These are phyloP conservation scores for Endocarpon pusillum DNA, from an alignment of 495 filamentous ascomycete species.

Conservation along the genomic window DNA sequence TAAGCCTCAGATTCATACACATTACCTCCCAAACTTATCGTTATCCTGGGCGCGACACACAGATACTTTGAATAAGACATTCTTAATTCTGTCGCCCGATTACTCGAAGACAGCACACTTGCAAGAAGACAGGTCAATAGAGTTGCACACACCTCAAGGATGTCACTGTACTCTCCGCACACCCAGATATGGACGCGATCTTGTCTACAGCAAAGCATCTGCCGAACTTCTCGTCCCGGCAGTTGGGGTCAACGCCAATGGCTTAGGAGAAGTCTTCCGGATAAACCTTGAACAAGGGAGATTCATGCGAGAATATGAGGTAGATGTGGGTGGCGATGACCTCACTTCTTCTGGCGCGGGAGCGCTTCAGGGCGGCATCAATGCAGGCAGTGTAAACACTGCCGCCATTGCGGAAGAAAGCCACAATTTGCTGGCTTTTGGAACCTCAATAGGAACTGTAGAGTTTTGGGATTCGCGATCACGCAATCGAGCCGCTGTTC, in stretches of 20 bases:
- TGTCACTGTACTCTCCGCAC: constrained; percentile 76
- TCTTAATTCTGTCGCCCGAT: constrained; percentile 79
- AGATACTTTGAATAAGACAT: constrained; percentile 81
- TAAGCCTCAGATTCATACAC: constrained; percentile 94
- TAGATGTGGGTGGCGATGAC: constrained; percentile 78
- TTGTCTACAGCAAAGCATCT: constrained; percentile 68
- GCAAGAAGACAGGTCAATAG: constrained; percentile 76
- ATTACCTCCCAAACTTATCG: constrained; percentile 82
- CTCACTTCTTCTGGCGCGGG: constrained; percentile 41
- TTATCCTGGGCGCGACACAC: constrained; percentile 89
- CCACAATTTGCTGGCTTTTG: constrained; percentile 85
- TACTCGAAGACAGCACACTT: constrained; percentile 91
- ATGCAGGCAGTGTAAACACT: constrained; percentile 70
- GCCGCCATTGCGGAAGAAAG: constrained; percentile 79
- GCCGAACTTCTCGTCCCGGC: constrained; percentile 78
- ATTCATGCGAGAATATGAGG: constrained; percentile 65
- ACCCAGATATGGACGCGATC: constrained; percentile 80
- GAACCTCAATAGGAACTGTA: constrained; percentile 86
- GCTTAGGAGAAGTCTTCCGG: constrained; percentile 78
- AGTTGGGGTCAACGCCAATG: constrained; percentile 72
- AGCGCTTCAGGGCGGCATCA: constrained; percentile 67
- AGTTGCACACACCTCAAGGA: constrained; percentile 85
- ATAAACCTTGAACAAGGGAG: constrained; percentile 80
- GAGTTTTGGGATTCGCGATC: constrained; percentile 90
- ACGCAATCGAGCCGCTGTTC: constrained; percentile 60